phyloP scores from a whole-genome alignment of 2,329 filamentous ascomycete species.

The Colletotrichum endophyticum region DNA sequence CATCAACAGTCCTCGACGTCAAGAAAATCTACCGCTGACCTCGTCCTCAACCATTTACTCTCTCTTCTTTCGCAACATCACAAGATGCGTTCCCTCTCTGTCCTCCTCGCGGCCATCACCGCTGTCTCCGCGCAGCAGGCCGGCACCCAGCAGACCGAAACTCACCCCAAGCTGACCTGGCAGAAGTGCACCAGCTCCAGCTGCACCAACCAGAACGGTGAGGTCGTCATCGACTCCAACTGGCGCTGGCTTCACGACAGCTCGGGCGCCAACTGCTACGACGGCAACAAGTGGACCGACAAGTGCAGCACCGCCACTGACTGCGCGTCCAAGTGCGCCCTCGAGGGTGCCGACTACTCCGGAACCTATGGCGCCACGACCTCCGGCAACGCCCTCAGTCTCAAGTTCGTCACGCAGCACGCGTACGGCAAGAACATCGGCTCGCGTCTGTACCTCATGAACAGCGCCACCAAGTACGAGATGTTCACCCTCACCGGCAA shows the following conservation, averaged over 20 bases:
- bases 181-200: conserved; percentile 26
- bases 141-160: conserved; percentile 26
- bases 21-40: not conserved
- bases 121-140: conserved; percentile 25
- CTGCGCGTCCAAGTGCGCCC: conserved; percentile 48
- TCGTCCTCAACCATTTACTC: not conserved
- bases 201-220: conserved; percentile 44
- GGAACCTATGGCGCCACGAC: conserved; percentile 53
- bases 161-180: conserved; percentile 28
- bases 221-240: conserved; percentile 56
- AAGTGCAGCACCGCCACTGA: conserved; percentile 42
- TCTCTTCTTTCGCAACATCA: not conserved
- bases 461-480: conserved; percentile 60
- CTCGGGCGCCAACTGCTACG: conserved; percentile 51
- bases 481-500: conserved; percentile 64
- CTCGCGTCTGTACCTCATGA: conserved; percentile 64
- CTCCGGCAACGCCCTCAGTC: conserved; percentile 48
- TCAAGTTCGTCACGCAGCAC: conserved; percentile 58
- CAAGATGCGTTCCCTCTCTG: conserved; percentile 3
- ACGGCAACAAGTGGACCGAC: conserved; percentile 43
- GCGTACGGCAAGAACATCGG: conserved; percentile 45
- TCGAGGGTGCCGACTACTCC: conserved; percentile 51
- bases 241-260: conserved; percentile 57
- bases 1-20: not conserved
- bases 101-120: conserved; percentile 21